Conservation (phyloP, 257 asterid species). For the Solanum chiquidenum region DNA sequence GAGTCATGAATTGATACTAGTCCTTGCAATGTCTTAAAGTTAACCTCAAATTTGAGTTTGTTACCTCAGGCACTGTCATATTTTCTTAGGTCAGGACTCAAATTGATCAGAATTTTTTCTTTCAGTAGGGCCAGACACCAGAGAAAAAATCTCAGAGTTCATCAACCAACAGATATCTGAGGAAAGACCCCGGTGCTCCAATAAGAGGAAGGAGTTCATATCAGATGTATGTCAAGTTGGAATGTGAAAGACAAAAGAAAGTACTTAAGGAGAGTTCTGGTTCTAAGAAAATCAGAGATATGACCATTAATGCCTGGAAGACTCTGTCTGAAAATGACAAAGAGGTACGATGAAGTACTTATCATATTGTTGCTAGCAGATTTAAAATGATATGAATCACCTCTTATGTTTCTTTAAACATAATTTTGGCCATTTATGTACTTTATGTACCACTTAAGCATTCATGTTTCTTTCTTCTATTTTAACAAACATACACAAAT, state of each 20-base stretch:
- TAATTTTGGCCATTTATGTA: no score
- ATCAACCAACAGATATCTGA: constrained; percentile 2
- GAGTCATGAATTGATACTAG: background rate
- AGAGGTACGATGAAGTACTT: constrained; percentile 25
- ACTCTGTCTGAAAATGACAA: constrained; percentile 33
- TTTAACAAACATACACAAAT: no score
- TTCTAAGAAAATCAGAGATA: constrained; percentile 19
- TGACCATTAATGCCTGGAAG: constrained; percentile 45
- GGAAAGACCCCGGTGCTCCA: constrained; percentile 20
- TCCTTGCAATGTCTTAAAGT: background rate
- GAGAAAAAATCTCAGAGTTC: constrained; percentile 7
- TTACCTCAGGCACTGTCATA: background rate
- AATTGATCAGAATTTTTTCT: background rate
- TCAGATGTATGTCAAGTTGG: constrained; percentile 45
- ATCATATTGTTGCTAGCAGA: background rate
- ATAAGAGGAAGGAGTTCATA: constrained; percentile 42
- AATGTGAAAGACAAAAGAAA: constrained; percentile 31
- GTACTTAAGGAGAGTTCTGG: constrained; percentile 25
- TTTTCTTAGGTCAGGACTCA: background rate
- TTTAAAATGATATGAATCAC: background rate
- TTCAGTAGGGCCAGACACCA: constrained; percentile 23
- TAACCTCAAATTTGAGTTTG: background rate
- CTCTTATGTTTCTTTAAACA: background rate
- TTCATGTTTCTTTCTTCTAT: no score
- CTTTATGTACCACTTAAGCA: no score